Evolutionary conservation across 2,329 filamentous ascomycete genomes (phyloP).

Genomic region (Ophioceras dolichostomum): DNA sequence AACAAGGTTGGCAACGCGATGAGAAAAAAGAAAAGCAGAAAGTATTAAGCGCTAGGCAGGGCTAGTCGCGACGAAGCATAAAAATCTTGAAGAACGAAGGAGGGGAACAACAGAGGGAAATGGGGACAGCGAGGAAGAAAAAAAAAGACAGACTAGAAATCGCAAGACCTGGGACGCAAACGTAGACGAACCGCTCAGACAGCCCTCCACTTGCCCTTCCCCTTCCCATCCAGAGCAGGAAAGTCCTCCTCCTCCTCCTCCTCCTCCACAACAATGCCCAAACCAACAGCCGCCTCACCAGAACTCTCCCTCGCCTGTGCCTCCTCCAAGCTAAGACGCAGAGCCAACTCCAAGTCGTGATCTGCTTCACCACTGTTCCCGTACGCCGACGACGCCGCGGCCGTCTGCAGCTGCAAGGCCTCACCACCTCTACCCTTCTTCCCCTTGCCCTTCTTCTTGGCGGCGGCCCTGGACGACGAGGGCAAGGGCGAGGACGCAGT

Average conservation of each 20-base stretch:
- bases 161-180: not conserved
- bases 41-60: no score
- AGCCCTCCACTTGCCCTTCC: slow-evolving; percentile 25
- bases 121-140: not conserved
- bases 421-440: not conserved
- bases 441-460: not conserved
- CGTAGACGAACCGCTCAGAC: not conserved
- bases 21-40: no score
- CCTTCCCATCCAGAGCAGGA: slow-evolving; percentile 16
- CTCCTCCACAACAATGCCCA: no score
- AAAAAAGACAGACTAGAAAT: not conserved
- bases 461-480: not conserved
- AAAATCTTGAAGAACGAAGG: not conserved
- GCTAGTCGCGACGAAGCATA: no score
- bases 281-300: no score
- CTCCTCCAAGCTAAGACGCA: slow-evolving; percentile 48
- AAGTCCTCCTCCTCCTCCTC: slow-evolving; percentile 11
- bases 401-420: no score
- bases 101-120: not conserved
- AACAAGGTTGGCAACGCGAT: no score
- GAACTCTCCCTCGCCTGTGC: slow-evolving; percentile 19
- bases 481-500: slow-evolving; percentile 16
- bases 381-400: no score
- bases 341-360: slow-evolving; percentile 47
- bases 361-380: no score